Evolutionary conservation across 2,329 filamentous ascomycete species (phyloP).

Genomic region (Hypoxylon sp.): DNA sequence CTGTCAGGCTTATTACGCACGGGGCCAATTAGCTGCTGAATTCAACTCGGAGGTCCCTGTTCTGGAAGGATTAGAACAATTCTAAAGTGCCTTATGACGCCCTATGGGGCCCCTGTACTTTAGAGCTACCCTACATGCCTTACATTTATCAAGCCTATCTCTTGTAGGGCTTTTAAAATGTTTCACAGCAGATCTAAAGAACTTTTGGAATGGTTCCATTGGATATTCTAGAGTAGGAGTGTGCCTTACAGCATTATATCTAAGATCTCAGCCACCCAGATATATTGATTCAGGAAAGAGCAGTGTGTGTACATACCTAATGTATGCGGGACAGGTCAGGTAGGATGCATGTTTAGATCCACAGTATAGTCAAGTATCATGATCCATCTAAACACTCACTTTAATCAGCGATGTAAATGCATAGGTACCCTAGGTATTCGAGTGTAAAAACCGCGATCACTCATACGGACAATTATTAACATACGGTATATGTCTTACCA

Average conservation of each 20-base stretch:
- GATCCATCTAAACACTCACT: too few species aligned
- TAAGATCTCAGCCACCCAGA: not conserved
- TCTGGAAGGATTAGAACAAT: constrained; percentile 42
- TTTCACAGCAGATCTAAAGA: constrained; percentile 15
- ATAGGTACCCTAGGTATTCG: not conserved
- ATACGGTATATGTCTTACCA: not conserved
- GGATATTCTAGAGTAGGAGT: not conserved
- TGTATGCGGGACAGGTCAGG: too few species aligned
- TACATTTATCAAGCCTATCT: not conserved
- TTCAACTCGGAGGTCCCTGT: constrained; percentile 22
- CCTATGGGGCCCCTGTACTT: constrained; percentile 6
- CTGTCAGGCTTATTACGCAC: constrained; percentile 4
- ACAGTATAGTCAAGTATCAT: not conserved
- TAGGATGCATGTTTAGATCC: not conserved
- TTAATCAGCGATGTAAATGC: too few species aligned
- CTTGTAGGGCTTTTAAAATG: constrained; percentile 10
- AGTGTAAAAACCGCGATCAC: not conserved
- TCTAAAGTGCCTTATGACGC: constrained; percentile 25
- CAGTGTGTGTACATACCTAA: not conserved
- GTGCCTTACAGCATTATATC: not conserved
- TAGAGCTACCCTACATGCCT: not conserved
- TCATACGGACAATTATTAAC: not conserved
- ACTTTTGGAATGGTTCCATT: not conserved
- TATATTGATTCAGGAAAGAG: not conserved
- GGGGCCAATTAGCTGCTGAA: constrained; percentile 28